Percentiles rank a stretch among this genome's conserved stretches.
These are phyloP conservation scores for Rhodotorula paludigena DNA, from an alignment of 768 basidiomycete genomes.

Conservation along the genomic window DNA sequence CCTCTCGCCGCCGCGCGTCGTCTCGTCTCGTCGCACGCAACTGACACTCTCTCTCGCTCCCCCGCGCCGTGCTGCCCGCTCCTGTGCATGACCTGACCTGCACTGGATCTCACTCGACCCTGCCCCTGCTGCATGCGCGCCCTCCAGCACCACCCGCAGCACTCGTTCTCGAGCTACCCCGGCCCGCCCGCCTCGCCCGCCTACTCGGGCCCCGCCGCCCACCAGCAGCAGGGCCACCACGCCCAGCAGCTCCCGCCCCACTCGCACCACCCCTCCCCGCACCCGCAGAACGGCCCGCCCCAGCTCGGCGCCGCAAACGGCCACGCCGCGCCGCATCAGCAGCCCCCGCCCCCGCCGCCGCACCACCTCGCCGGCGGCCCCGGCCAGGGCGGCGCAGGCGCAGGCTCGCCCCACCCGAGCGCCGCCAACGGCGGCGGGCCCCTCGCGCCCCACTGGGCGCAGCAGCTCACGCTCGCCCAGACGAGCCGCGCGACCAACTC, in stretches of 20 bases:
- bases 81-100: neutral
- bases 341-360: constrained; percentile 15
- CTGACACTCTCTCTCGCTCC: too few relatives aligned
- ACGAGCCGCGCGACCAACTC: constrained; percentile 77
- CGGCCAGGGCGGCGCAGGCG: neutral
- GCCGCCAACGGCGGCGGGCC: constrained; percentile 7
- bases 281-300: neutral
- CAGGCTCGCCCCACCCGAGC: constrained; percentile 13
- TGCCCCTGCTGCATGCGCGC: neutral
- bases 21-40: too few relatives aligned
- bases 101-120: neutral
- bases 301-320: constrained; percentile 2
- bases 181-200: constrained; percentile 31
- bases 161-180: constrained; percentile 29
- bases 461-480: constrained; percentile 50
- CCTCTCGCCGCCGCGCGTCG: too few relatives aligned
- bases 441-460: constrained; percentile 38
- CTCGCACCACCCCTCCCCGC: constrained; percentile 18
- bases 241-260: constrained; percentile 19
- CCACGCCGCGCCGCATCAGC: neutral
- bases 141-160: constrained; percentile 12
- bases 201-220: constrained; percentile 12
- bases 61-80: too few relatives aligned
- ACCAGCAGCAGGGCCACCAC: constrained; percentile 20
- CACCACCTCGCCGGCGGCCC: constrained; percentile 22